A percentile compares a stretch with the other conserved stretches of the same genome.
Conservation (phyloP, 345 rosid species). For the Alliaria petiolata region DNA sequence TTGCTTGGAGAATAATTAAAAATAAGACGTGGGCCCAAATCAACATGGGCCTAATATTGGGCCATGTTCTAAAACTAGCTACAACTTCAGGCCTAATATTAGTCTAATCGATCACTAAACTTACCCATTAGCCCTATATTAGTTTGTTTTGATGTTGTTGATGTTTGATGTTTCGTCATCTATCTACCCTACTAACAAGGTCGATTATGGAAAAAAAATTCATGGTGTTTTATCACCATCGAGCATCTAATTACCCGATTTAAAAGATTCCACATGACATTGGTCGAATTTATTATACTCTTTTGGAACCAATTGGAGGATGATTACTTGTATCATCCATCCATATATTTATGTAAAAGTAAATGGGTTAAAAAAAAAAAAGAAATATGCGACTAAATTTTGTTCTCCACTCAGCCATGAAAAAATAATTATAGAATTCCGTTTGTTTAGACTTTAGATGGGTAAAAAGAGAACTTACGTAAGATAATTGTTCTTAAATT, state of each 20-base stretch:
- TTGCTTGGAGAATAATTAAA: slow-evolving; percentile 35
- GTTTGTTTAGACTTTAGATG: neutral
- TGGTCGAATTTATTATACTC: neutral
- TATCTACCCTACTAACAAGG: no score
- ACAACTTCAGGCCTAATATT: no score
- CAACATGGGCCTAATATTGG: no score
- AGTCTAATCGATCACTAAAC: no score
- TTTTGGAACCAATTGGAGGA: neutral
- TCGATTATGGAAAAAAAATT: no score
- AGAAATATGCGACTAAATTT: neutral
- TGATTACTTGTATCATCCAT: neutral
- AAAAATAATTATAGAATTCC: neutral
- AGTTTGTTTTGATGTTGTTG: no score
- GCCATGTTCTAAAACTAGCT: no score
- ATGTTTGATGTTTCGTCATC: no score
- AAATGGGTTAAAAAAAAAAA: neutral
- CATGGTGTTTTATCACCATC: no score
- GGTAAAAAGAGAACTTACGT: neutral
- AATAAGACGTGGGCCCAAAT: neutral
- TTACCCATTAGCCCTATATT: no score
- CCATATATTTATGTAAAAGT: neutral
- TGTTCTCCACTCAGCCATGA: slow-evolving; percentile 14
- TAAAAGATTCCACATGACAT: neutral
- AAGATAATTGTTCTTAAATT: slow-evolving; percentile 2
- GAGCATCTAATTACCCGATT: no score